phyloP scores from a whole-genome alignment of 371 early-diverging fungal genomes.

The Actinomortierella ambigua region DNA sequence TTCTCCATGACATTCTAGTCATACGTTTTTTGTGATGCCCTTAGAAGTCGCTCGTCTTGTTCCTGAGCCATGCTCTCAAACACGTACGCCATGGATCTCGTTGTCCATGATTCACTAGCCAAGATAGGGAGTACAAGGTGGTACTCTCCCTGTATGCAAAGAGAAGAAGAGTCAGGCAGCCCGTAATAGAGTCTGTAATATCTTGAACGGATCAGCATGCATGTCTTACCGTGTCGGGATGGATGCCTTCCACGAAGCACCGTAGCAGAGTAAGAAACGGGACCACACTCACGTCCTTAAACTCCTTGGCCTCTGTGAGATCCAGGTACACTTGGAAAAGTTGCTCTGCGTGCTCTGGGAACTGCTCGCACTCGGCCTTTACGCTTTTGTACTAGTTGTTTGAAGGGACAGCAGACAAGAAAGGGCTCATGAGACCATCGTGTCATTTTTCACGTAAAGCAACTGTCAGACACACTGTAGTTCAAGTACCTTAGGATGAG shows the following conservation, averaged over 20 bases:
- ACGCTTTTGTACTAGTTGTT: conserved; percentile 18
- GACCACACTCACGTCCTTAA: conserved; percentile 23
- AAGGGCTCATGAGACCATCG: no score
- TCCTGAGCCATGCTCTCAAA: no score
- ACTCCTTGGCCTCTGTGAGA: conserved; percentile 32
- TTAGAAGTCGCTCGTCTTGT: no score
- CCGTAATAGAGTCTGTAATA: background rate
- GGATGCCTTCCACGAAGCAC: conserved; percentile 25
- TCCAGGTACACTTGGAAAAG: conserved; percentile 41
- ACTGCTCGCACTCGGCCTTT: conserved; percentile 17
- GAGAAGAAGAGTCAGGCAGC: background rate
- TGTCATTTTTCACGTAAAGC: no score
- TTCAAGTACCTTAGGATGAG: conserved; percentile 1
- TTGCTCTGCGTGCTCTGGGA: conserved; percentile 38
- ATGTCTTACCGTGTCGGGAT: conserved; percentile 32
- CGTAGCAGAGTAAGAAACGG: conserved; percentile 13
- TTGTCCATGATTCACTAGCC: conserved; percentile 22
- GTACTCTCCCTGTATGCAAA: conserved; percentile 1
- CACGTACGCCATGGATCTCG: background rate
- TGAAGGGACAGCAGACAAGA: background rate
- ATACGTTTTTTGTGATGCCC: background rate
- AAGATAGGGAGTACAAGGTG: conserved; percentile 22
- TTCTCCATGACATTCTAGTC: no score
- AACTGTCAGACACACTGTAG: no score
- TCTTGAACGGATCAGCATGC: background rate